Base-by-base conservation (phyloP, 2,329 filamentous ascomycete species). In the Arthrocladium fulminans region DNA sequence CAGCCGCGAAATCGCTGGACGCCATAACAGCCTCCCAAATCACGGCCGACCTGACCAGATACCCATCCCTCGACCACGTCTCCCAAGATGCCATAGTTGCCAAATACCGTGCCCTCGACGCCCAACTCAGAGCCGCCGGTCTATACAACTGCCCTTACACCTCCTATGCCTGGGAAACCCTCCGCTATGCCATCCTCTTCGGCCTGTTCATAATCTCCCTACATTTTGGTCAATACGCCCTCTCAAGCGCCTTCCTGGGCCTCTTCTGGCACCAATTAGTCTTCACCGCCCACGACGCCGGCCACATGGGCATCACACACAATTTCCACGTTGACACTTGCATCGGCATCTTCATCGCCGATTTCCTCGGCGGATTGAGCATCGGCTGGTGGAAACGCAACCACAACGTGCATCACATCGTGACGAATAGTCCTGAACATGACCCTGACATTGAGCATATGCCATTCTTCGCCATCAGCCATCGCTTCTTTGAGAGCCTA, bases 261-360 rank as follows among this genome's bases (percentile, higher is more conserved):
- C 74, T 79, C 53, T 77, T 94, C 61, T 97, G 92, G 90, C 92
- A 97, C 62, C 92, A 97, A 64, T 76, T 97, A 23, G 85, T 90
- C 45, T 98, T 98, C 63, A 83, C 84, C 1, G 92, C 87, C 52
- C 92, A 98, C 66, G 92, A 98, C 72, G 87, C 90, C 44, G 89
- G 88, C 5, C 92, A 98, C 66, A 94, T 96, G 84, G 92, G 87
- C 56, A 95, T 98, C 59, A 98, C 92, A 2, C 90, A 97, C 67
- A 75, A 83, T 63, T 97, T 90, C 64, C 81, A 85, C 43, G 68
- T 80, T 30, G 92, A 98, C 65, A 84, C 84, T 1, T 74, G 84
- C 42, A 87, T 98, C 53, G 90, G 88, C 42, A 95, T 97, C 61
- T 69, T 94, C 55, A 84, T 96, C 60, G 88, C 89, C 46, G 85